Conservation (phyloP, 805 yeast species). For the Metschnikowia aberdeeniae region DNA sequence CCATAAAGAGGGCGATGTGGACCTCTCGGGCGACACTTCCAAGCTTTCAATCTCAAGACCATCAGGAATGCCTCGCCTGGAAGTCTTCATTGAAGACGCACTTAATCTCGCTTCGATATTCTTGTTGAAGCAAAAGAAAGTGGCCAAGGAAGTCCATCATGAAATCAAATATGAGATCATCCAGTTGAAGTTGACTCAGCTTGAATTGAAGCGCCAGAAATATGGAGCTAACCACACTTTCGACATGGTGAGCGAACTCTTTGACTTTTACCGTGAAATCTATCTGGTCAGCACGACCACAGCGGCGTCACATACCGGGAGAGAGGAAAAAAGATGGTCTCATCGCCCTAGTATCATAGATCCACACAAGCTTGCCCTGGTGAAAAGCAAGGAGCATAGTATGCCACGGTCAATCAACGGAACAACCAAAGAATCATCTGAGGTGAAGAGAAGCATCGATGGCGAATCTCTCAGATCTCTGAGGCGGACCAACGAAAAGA, state of each 20-base stretch:
- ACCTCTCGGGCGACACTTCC: background rate
- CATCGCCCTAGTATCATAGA: slow-evolving; percentile 42
- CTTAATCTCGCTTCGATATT: slow-evolving; percentile 38
- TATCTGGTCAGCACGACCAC: slow-evolving; percentile 29
- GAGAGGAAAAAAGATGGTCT: slow-evolving; percentile 29
- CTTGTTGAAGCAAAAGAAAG: slow-evolving; percentile 26
- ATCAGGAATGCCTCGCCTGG: slow-evolving; percentile 38
- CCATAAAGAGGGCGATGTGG: background rate
- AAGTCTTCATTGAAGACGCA: slow-evolving; percentile 53
- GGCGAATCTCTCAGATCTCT: background rate
- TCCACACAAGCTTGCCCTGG: slow-evolving; percentile 17
- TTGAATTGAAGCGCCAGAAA: slow-evolving; percentile 61
- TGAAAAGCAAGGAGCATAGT: background rate
- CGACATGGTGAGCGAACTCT: slow-evolving; percentile 63
- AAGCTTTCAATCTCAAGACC: slow-evolving; percentile 2
- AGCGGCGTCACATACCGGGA: slow-evolving; percentile 11
- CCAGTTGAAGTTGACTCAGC: slow-evolving; percentile 71
- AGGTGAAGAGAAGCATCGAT: slow-evolving; percentile 8
- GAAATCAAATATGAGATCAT: slow-evolving; percentile 46
- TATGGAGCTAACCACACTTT: slow-evolving; percentile 56
- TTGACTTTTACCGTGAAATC: slow-evolving; percentile 51
- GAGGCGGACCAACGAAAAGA: background rate
- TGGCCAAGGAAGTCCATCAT: slow-evolving; percentile 22
- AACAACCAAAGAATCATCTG: slow-evolving; percentile 18
- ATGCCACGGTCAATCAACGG: slow-evolving; percentile 16